These are phyloP conservation scores for Selaginella tamariscina DNA, from an alignment of 75 land plant genomes.

Conservation along the genomic window DNA sequence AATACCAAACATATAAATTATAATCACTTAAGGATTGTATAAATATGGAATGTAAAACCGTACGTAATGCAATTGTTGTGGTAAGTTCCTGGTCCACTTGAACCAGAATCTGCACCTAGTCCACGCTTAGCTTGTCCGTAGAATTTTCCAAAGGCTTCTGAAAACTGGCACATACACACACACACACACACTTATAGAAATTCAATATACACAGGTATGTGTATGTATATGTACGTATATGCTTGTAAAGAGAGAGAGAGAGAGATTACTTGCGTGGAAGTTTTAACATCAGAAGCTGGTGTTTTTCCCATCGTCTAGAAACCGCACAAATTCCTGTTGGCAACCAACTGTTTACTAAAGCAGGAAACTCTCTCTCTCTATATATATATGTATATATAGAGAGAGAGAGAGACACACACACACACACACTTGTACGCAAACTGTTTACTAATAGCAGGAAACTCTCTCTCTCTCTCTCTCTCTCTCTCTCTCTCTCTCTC, in stretches of 20 bases:
- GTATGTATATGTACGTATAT: no score
- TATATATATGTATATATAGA: no score
- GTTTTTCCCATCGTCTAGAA: constrained; percentile 69
- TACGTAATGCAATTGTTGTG: constrained; percentile 83
- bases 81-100: constrained; percentile 35
- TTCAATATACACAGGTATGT: background rate
- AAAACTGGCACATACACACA: constrained; percentile 36
- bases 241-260: no score
- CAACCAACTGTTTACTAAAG: no score
- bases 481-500: no score
- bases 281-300: constrained; percentile 39
- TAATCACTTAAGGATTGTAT: background rate
- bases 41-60: constrained; percentile 1
- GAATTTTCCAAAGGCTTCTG: constrained; percentile 79
- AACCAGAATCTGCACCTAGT: constrained; percentile 27
- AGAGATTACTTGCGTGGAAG: constrained; percentile 82
- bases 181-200: background rate
- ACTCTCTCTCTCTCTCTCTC: no score
- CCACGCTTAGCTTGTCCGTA: constrained; percentile 69
- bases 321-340: constrained; percentile 75
- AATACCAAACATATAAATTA: constrained; percentile 4
- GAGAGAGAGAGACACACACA: no score
- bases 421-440: no score
- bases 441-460: no score
- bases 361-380: no score